Conservation (phyloP, 1,284 basidiomycete species). For the Cryptococcus sp. region DNA sequence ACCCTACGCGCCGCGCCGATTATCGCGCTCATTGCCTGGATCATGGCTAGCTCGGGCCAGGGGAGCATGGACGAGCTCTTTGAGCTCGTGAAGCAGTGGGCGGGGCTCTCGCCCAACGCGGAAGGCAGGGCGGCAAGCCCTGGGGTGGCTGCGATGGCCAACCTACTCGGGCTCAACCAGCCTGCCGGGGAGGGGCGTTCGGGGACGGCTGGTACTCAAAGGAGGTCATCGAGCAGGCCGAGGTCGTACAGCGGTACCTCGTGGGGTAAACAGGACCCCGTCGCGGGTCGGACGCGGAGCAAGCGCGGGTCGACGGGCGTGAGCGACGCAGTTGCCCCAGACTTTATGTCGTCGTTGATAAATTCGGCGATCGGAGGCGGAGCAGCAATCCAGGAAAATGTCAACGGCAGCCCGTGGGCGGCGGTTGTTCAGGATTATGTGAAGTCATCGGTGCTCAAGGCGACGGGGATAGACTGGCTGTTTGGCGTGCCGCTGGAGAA, state of each 20-base stretch:
- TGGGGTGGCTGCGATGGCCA: constrained; percentile 17
- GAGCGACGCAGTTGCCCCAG: not conserved
- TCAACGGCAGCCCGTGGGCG: constrained; percentile 16
- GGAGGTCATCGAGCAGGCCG: not conserved
- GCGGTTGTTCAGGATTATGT: constrained; percentile 40
- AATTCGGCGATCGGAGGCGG: constrained; percentile 7
- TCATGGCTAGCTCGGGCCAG: constrained; percentile 44
- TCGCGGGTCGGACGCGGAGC: not conserved
- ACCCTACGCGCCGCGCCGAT: constrained; percentile 38
- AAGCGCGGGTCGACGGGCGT: not conserved
- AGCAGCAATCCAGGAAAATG: not conserved
- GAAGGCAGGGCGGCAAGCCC: constrained; percentile 6
- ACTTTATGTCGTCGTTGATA: constrained; percentile 6
- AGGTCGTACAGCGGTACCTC: not conserved
- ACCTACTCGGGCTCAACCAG: constrained; percentile 8
- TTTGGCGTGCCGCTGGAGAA: constrained; percentile 13
- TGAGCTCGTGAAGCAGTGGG: constrained; percentile 35
- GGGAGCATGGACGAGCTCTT: constrained; percentile 40
- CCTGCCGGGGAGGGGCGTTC: not conserved
- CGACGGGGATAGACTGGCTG: constrained; percentile 39
- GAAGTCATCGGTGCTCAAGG: constrained; percentile 31
- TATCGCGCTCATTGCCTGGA: constrained; percentile 38
- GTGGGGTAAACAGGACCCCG: not conserved
- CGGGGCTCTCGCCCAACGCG: constrained; percentile 20
- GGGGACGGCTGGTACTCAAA: no score